Base-by-base conservation (phyloP, 2,329 filamentous ascomycete genomes). In the Botrytis deweyae region DNA sequence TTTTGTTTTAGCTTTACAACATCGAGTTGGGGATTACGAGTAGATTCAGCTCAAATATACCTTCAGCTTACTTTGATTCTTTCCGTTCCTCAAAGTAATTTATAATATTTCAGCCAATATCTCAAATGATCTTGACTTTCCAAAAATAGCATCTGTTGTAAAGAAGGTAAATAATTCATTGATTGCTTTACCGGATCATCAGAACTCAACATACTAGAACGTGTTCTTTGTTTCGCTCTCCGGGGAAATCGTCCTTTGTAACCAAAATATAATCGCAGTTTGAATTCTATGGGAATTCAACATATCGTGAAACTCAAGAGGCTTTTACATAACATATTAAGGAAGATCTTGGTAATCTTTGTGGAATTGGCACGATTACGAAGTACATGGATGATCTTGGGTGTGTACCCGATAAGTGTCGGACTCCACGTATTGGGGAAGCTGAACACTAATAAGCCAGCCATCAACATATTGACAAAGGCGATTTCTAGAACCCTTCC, bases 391-490 rank as follows among this genome's bases (percentile, higher is more conserved):
- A 16, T 25, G n/a, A 49, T 38, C 20, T 20, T 25, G 64, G 44
- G 22, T 33, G 7, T 40, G 16, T 22, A 29, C 36, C 46, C 46
- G 46, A 52, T 38, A 67, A 40, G 29, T 67, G 64, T 38, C 44
- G 46, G 22, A 18, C 64, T 67, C 65, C 65, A 55, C 33, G n/a
- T 33, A 40, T 67, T 67, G 36, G 65, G 65, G 36, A 68, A 68
- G 65, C 65, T 68, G 65, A 55, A 55, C 16, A 20, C 62, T 67
- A 49, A n/a, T n/a, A 38, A 66, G 64, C 42, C 33, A 58, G 52
- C 33, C 25, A 42, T 58, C 49, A 69, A 69, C 10, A 69, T 58
- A 69, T 59, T n/a, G 29, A 72, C 70, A 72, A 72, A 72, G 70
- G 29, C 33, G 14, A 46, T 46, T 64, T 64, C 62, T 59, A 58